Evolutionary conservation across 805 yeast species (phyloP), one percentile per base, ranked within the genome.

Genomic region (Metahyphopichia silvanorum): DNA sequence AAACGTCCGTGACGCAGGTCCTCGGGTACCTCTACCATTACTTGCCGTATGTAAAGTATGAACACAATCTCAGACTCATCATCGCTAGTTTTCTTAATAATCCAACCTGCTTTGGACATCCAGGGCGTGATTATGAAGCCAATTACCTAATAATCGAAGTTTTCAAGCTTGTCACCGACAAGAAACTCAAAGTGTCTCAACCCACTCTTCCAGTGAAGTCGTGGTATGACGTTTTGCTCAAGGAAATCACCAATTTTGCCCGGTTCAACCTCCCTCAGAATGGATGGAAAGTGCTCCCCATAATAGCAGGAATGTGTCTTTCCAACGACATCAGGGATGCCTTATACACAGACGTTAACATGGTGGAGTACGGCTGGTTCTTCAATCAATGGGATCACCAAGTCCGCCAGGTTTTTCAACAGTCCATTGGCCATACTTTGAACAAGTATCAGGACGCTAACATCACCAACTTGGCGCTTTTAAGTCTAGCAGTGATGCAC

Each of bases 1-100:
- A 55, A 6, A 48, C 53, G 38, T 56, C 60, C 21, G 57, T 46
- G 23, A 51, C 46, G 14, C 57, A 54, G 34, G 44, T 66, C 4
- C 42, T 74, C 12, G 73, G 79, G 1, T 71, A 72, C 45, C 34
- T 76, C 15, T 74, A 68, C 32, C 69, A 74, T 44, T 75, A 75
- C 43, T 49, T 73, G 32, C 80, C 81, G 1, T 68, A 50, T 29
- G 54, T 76, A 31, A 74, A 72, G 44, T 61, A 64, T 32, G 69
- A 64, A 40, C 60, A 59, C 35, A 76, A 76, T 46, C 53, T 76
- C 25, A 54, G 61, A 29, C 41, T 76, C 1, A 49, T 76, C 13
- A 52, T 76, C 10, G 57, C 66, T 20, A 57, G 65, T 27, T 69
- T 76, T 37, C 39, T 76, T 37, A 60, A 62, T 37, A 69, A 66